Percentiles rank a stretch among this genome's conserved stretches.
phyloP scores from a whole-genome alignment of 306 rosid genomes.

The Cicer bijugum region DNA sequence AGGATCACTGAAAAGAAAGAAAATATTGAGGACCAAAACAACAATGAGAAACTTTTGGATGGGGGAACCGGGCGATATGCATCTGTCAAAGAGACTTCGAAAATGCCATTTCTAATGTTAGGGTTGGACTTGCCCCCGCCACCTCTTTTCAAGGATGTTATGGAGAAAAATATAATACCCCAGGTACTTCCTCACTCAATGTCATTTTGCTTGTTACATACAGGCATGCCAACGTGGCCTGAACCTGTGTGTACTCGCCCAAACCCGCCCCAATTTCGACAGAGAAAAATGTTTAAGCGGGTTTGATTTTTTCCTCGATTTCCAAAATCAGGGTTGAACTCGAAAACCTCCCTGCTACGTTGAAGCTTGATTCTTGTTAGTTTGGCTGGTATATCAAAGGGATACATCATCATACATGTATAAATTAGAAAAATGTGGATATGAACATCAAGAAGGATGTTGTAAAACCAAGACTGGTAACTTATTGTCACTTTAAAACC shows the following conservation, averaged over 20 bases:
- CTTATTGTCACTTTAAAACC: background rate
- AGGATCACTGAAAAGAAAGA: constrained; percentile 64
- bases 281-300: too few species aligned
- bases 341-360: background rate
- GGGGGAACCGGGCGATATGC: constrained; percentile 56
- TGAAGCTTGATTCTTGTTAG: constrained; percentile 28
- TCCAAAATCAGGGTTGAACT: too few species aligned
- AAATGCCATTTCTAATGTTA: constrained; percentile 93
- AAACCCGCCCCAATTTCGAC: background rate
- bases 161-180: constrained; percentile 99
- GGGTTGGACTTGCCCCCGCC: constrained; percentile 99
- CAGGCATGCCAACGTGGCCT: background rate
- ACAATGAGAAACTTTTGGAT: constrained; percentile 49
- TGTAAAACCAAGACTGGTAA: constrained; percentile 9
- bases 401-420: background rate
- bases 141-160: constrained; percentile 94
- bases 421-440: constrained; percentile 24
- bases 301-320: too few species aligned
- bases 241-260: background rate
- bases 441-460: background rate
- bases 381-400: constrained; percentile 17
- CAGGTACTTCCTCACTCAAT: constrained; percentile 61
- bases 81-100: constrained; percentile 62
- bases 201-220: constrained; percentile 23
- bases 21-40: constrained; percentile 52